Evolutionary conservation across 2,329 filamentous ascomycete genomes (phyloP).

Genomic region (Dactylellina sp.): DNA sequence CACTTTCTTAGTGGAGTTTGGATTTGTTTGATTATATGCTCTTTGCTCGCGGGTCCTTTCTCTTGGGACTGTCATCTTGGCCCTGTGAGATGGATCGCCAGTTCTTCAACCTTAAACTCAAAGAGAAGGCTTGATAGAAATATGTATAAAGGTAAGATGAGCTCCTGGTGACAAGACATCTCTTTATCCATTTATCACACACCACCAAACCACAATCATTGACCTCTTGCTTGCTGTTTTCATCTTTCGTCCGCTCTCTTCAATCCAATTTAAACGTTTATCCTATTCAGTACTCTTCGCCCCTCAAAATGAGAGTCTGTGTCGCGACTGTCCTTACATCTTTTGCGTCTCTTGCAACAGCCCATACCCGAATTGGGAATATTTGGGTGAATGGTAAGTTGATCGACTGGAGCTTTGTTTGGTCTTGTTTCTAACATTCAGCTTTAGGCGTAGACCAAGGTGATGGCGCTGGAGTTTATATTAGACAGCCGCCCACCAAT

Average conservation of each 20-base stretch:
- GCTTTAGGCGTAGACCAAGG: constrained; percentile 24
- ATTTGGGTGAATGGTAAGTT: constrained; percentile 26
- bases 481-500: constrained; percentile 28
- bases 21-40: too few species aligned
- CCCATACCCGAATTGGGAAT: constrained; percentile 26
- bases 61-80: too few species aligned
- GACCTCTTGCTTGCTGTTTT: background rate
- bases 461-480: constrained; percentile 28
- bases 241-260: too few species aligned
- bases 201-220: background rate
- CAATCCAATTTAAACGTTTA: background rate
- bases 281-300: background rate
- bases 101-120: background rate
- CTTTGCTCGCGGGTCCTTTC: too few species aligned
- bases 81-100: background rate
- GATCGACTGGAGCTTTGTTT: background rate
- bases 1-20: too few species aligned
- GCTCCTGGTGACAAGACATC: background rate
- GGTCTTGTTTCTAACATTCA: background rate
- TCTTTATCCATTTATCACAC: background rate
- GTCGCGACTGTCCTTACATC: background rate
- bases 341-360: background rate
- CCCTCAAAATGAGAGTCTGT: constrained; percentile 1
- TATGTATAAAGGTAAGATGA: constrained; percentile 2
- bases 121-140: background rate